Evolutionary conservation across 495 filamentous ascomycete genomes (phyloP).

Genomic region (Penicillium roqueforti): DNA sequence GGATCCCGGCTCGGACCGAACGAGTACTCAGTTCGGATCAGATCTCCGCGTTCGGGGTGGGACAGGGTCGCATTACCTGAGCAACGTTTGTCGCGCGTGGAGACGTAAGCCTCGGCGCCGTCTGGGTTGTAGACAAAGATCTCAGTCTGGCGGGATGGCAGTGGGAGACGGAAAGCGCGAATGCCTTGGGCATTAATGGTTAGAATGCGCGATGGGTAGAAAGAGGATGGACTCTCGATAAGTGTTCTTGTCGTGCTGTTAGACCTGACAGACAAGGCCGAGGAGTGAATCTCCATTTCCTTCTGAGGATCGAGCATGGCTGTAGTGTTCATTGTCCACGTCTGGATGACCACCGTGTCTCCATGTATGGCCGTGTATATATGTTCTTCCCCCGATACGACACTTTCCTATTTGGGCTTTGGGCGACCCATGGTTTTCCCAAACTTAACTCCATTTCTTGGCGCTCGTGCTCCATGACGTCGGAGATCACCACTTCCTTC

Average conservation of each 20-base stretch:
- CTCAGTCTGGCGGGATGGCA: constrained; percentile 36
- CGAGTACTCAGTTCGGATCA: constrained; percentile 46
- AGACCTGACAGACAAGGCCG: constrained; percentile 9
- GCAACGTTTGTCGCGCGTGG: constrained; percentile 35
- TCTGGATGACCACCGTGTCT: not conserved
- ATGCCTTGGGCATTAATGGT: constrained; percentile 47
- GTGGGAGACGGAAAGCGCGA: constrained; percentile 38
- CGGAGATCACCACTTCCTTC: not conserved
- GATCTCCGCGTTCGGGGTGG: constrained; percentile 17
- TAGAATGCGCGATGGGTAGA: constrained; percentile 25
- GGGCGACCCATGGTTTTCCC: constrained; percentile 1
- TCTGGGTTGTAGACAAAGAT: constrained; percentile 43
- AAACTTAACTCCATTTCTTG: not conserved
- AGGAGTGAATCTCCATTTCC: constrained; percentile 7
- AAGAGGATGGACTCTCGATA: constrained; percentile 2
- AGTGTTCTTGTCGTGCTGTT: constrained; percentile 11
- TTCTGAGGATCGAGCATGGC: constrained; percentile 2
- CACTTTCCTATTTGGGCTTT: constrained; percentile 19
- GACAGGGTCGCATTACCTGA: constrained; percentile 41
- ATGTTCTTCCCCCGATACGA: constrained; percentile 15
- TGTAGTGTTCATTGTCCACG: constrained; percentile 1
- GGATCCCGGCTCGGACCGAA: constrained; percentile 44
- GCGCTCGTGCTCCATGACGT: not conserved
- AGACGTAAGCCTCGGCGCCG: constrained; percentile 36
- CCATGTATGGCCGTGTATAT: not conserved